phyloP scores from a whole-genome alignment of 306 rosid genomes.

The Vigna mungo region DNA sequence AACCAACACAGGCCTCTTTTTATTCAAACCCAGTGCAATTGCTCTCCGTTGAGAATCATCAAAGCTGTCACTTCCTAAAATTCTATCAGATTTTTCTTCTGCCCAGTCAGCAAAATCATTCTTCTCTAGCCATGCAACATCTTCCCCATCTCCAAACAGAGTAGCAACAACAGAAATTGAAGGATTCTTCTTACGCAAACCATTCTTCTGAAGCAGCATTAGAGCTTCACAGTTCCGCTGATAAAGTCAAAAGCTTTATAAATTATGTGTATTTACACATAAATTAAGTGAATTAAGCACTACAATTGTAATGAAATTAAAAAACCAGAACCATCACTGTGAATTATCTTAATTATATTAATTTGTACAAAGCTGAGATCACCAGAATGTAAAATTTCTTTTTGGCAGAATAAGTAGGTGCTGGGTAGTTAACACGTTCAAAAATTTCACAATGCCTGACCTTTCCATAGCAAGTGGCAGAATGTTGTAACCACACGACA shows the following conservation, averaged over 20 bases:
- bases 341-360: conserved; percentile 10
- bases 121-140: conserved; percentile 67
- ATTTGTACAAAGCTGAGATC: conserved; percentile 8
- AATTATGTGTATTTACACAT: conserved; percentile 25
- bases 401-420: background rate
- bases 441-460: conserved; percentile 9
- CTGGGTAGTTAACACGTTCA: conserved; percentile 11
- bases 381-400: conserved; percentile 10
- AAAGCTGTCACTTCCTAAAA: conserved; percentile 47
- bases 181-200: conserved; percentile 77
- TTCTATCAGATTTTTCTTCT: conserved; percentile 51
- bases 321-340: conserved; percentile 28
- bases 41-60: conserved; percentile 70
- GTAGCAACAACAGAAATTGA: conserved; percentile 73
- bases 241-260: conserved; percentile 36
- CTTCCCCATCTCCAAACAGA: conserved; percentile 78
- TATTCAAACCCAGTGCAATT: conserved; percentile 73
- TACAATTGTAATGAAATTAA: conserved; percentile 7
- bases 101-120: conserved; percentile 64
- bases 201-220: conserved; percentile 85
- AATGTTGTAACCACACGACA: background rate
- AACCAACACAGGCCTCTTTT: conserved; percentile 70
- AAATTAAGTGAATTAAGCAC: conserved; percentile 3
- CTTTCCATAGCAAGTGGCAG: conserved; percentile 9
- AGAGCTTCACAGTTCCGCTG: conserved; percentile 93